These are phyloP conservation scores for Phialemonium atrogriseum DNA, from an alignment of 2,329 filamentous ascomycete species.

Conservation along the genomic window DNA sequence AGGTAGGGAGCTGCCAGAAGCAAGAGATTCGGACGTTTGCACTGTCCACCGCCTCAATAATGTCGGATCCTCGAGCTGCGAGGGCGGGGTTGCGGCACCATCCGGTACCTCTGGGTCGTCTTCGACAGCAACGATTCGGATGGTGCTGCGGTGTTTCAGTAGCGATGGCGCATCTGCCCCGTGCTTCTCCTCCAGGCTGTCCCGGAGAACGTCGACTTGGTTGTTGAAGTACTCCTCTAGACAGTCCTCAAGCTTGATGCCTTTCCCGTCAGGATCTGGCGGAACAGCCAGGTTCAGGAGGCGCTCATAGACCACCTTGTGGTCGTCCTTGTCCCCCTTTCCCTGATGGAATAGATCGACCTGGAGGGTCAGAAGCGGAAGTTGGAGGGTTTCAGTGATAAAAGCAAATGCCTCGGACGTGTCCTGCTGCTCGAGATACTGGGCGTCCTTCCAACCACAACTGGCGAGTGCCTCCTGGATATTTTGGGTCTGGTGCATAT, in stretches of 20 bases:
- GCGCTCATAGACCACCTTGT: slow-evolving; percentile 90
- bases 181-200: slow-evolving; percentile 49
- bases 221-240: slow-evolving; percentile 95
- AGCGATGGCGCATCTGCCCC: slow-evolving; percentile 21
- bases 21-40: too few species aligned
- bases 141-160: slow-evolving; percentile 20
- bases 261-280: slow-evolving; percentile 58
- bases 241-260: slow-evolving; percentile 80
- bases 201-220: slow-evolving; percentile 77
- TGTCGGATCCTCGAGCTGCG: slow-evolving; percentile 13
- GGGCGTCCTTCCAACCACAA: slow-evolving; percentile 84
- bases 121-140: slow-evolving; percentile 21
- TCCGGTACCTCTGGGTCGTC: slow-evolving; percentile 13
- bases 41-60: slow-evolving; percentile 8
- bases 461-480: slow-evolving; percentile 75
- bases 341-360: slow-evolving; percentile 89
- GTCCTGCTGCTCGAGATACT: slow-evolving; percentile 76
- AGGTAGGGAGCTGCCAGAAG: slow-evolving; percentile 14
- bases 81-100: too few species aligned
- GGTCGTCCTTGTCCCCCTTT: slow-evolving; percentile 76
- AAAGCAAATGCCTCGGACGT: slow-evolving; percentile 94
- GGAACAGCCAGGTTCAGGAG: slow-evolving; percentile 88
- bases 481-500: slow-evolving; percentile 56
- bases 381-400: slow-evolving; percentile 79
- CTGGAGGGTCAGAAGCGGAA: slow-evolving; percentile 82